phyloP scores from a whole-genome alignment of 371 early-diverging fungal species.

The Saksenaea oblongispora region DNA sequence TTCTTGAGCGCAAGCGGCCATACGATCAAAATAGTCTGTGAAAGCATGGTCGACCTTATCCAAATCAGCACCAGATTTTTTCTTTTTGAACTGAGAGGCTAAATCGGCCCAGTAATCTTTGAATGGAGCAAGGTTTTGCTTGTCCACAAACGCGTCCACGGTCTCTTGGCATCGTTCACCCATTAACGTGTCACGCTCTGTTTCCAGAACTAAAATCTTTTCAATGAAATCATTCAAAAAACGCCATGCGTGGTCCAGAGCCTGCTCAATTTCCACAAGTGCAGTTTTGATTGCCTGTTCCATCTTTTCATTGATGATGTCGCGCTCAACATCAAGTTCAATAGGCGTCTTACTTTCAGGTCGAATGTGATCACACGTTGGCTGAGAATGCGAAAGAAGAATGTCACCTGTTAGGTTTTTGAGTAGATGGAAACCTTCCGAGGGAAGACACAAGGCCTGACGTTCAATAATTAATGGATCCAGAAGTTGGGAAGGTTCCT shows the following conservation, averaged over 20 bases:
- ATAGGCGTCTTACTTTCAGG: slow-evolving; percentile 66
- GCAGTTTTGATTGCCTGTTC: slow-evolving; percentile 37
- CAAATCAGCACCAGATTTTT: slow-evolving; percentile 19
- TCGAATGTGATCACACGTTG: slow-evolving; percentile 73
- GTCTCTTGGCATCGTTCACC: slow-evolving; percentile 33
- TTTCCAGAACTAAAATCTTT: slow-evolving; percentile 33
- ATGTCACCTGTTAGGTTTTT: slow-evolving; percentile 73
- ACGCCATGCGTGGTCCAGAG: slow-evolving; percentile 43
- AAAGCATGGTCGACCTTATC: slow-evolving; percentile 59
- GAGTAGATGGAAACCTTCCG: slow-evolving; percentile 67
- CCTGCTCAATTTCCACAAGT: slow-evolving; percentile 36
- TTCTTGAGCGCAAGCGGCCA: slow-evolving; percentile 13
- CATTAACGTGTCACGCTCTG: slow-evolving; percentile 35
- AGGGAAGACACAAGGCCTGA: slow-evolving; percentile 62
- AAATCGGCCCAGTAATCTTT: slow-evolving; percentile 30
- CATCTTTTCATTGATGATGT: slow-evolving; percentile 67
- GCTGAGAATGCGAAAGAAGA: slow-evolving; percentile 71
- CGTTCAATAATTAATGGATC: slow-evolving; percentile 64
- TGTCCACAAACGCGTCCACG: slow-evolving; percentile 31
- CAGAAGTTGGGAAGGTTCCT: slow-evolving; percentile 62
- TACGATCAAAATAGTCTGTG: slow-evolving; percentile 44
- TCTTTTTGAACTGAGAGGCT: slow-evolving; percentile 5
- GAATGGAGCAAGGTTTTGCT: slow-evolving; percentile 31
- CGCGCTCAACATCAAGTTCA: slow-evolving; percentile 71
- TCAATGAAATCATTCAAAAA: slow-evolving; percentile 48